phyloP scores from a whole-genome alignment of 2,329 filamentous ascomycete genomes.

The Penicillium sp. region DNA sequence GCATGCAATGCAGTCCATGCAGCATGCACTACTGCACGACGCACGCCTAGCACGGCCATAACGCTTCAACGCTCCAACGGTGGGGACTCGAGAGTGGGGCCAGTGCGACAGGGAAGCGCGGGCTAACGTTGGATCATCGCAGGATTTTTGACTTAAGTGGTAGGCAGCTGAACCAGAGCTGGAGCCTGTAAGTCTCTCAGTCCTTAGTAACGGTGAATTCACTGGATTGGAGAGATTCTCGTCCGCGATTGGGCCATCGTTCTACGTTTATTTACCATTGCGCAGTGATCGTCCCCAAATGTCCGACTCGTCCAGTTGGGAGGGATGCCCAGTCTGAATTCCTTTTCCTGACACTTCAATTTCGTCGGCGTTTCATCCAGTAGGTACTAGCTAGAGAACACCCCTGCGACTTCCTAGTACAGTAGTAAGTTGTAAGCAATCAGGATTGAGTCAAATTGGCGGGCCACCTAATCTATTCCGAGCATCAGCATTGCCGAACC shows the following conservation, averaged over 20 bases:
- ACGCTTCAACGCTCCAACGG: not conserved
- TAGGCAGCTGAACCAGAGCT: constrained; percentile 3
- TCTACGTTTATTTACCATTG: constrained; percentile 9
- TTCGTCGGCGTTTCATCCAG: not conserved
- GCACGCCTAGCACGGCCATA: constrained; percentile 1
- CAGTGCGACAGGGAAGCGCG: constrained; percentile 6
- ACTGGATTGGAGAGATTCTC: not conserved
- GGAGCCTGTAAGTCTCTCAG: not conserved
- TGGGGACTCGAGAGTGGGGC: constrained; percentile 10
- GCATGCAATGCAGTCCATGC: too few species aligned
- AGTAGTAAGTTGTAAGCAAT: not conserved
- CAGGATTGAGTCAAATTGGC: not conserved
- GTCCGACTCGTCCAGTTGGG: constrained; percentile 20
- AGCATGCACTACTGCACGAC: too few species aligned
- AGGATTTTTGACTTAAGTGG: constrained; percentile 23
- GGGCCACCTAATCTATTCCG: not conserved
- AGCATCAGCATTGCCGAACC: not conserved
- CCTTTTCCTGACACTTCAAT: constrained; percentile 9
- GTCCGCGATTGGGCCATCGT: not conserved
- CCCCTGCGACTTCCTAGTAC: too few species aligned
- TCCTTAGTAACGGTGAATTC: not conserved
- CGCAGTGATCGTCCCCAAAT: constrained; percentile 20
- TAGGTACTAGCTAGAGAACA: too few species aligned
- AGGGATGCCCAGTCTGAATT: constrained; percentile 4
- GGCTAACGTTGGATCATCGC: constrained; percentile 21